Percentiles rank a stretch among this genome's conserved stretches.
Conservation (phyloP, 148 eudicot genomes). For the Polygonum aviculare region DNA sequence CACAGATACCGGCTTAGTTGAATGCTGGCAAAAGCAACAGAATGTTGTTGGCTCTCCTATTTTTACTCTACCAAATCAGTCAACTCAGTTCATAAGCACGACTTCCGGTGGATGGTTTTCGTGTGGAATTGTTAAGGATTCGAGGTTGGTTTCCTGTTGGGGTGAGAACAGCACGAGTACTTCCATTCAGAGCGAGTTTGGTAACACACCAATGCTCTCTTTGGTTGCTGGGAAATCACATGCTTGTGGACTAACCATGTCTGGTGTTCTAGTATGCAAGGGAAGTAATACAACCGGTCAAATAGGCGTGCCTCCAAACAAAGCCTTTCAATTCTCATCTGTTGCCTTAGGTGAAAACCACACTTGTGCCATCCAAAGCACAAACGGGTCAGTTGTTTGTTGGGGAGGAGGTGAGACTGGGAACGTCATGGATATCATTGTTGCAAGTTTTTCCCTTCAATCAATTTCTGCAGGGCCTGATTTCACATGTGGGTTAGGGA, state of each 20-base stretch:
- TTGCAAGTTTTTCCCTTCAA: conserved; percentile 28
- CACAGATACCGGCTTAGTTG: conserved; percentile 16
- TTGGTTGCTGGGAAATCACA: conserved; percentile 45
- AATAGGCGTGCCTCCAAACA: conserved; percentile 25
- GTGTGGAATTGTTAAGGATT: conserved; percentile 35
- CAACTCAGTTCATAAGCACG: conserved; percentile 17
- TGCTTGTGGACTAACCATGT: conserved; percentile 44
- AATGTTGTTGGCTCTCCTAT: conserved; percentile 1
- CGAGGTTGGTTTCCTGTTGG: conserved; percentile 35
- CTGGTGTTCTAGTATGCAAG: conserved; percentile 40
- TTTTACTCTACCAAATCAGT: conserved; percentile 1
- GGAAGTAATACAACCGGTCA: conserved; percentile 40
- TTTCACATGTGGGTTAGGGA: conserved; percentile 45
- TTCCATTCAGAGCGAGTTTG: conserved; percentile 35
- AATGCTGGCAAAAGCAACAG: conserved; percentile 30
- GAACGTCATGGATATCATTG: conserved; percentile 1
- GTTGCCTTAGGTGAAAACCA: conserved; percentile 45
- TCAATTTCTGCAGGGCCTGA: conserved; percentile 33
- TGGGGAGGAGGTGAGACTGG: conserved; percentile 36
- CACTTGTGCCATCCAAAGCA: conserved; percentile 34
- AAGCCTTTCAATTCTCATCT: conserved; percentile 22
- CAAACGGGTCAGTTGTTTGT: conserved; percentile 34
- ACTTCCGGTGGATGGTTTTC: conserved; percentile 51
- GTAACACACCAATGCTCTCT: conserved; percentile 32
- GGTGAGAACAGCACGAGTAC: conserved; percentile 39